Conservation (phyloP, 257 asterid species). For the Paulownia fortunei region DNA sequence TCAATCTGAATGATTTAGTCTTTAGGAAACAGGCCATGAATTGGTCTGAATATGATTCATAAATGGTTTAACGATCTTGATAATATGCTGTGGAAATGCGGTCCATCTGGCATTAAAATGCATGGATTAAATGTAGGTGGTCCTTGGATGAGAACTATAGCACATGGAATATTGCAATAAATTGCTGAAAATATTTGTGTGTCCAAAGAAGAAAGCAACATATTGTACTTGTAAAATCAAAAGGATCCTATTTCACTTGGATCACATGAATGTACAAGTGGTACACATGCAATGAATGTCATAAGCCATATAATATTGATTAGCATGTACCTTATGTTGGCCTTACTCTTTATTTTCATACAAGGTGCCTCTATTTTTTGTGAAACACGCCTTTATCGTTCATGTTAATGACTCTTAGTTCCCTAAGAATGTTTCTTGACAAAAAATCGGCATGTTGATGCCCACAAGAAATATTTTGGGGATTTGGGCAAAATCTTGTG, state of each 20-base stretch:
- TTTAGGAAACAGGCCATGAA: background rate
- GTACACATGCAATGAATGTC: conserved; percentile 29
- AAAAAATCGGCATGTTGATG: background rate
- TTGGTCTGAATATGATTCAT: background rate
- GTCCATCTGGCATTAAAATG: conserved; percentile 4
- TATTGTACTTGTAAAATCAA: conserved; percentile 18
- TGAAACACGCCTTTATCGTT: too few species aligned
- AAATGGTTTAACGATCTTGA: background rate
- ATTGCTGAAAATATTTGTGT: conserved; percentile 14
- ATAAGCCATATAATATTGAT: background rate
- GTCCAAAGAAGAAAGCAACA: background rate
- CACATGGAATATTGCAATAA: background rate
- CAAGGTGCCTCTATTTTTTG: background rate
- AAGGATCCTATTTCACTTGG: background rate
- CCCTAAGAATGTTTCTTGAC: background rate
- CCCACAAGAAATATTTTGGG: too few species aligned
- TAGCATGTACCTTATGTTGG: background rate
- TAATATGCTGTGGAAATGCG: background rate
- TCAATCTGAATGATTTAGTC: background rate
- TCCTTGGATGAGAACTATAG: background rate
- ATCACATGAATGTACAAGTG: conserved; percentile 25
- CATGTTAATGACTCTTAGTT: background rate
- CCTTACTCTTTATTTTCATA: background rate
- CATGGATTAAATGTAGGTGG: conserved; percentile 14
- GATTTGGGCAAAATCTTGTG: too few species aligned